phyloP scores from a whole-genome alignment of 495 filamentous ascomycete genomes.

The Penicillium fimorum region DNA sequence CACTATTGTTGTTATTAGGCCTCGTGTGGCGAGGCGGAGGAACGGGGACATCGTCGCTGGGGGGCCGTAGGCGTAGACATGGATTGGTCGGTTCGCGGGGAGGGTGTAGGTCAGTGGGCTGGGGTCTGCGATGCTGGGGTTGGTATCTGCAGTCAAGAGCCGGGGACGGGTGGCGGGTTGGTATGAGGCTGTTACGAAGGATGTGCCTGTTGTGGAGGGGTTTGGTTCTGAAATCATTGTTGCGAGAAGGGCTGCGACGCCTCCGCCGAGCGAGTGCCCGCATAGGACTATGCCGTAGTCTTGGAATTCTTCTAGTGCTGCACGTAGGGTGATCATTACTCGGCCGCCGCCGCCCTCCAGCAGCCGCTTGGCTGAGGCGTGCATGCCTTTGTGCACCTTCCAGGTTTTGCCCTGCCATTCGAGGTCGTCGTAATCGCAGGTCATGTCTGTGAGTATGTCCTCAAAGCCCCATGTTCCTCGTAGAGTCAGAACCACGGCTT shows the following conservation, averaged over 20 bases:
- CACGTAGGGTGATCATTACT: constrained; percentile 65
- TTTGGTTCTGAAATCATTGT: constrained; percentile 69
- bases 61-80: constrained; percentile 78
- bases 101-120: constrained; percentile 44
- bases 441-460: constrained; percentile 77
- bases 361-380: constrained; percentile 69
- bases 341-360: constrained; percentile 62
- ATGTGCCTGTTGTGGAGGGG: constrained; percentile 49
- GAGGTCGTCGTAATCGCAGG: constrained; percentile 76
- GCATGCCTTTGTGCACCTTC: constrained; percentile 81
- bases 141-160: constrained; percentile 36
- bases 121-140: constrained; percentile 13
- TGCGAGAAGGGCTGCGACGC: constrained; percentile 69
- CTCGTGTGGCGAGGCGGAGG: constrained; percentile 69
- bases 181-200: constrained; percentile 51
- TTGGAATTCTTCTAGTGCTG: constrained; percentile 67
- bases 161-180: constrained; percentile 35
- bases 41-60: constrained; percentile 70
- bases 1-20: constrained; percentile 71
- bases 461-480: constrained; percentile 78
- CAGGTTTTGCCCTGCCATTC: constrained; percentile 64
- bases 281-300: constrained; percentile 75
- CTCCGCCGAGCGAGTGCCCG: constrained; percentile 75
- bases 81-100: constrained; percentile 65
- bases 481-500: constrained; percentile 72